Base-by-base conservation (phyloP, 2,329 filamentous ascomycete species). In the Byssochlamys sp. region DNA sequence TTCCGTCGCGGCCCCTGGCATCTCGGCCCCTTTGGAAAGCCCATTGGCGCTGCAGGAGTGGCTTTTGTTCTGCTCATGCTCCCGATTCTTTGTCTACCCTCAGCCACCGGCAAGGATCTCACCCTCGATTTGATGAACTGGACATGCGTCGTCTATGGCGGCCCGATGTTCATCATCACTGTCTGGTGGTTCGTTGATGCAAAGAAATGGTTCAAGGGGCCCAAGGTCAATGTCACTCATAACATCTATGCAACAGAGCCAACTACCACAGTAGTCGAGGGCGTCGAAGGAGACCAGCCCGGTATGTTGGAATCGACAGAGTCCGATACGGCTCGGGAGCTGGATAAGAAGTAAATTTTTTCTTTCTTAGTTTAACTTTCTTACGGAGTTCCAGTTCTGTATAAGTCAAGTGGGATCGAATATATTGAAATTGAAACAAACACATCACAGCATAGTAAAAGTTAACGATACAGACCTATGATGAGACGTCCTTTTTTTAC, bases 1-100 rank as follows among this genome's bases (percentile, higher is more conserved):
- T 89, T 89, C 70, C 80, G 84, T 12, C 78, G 79, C 2, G 86
- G 86, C 0, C 86, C 86, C 0, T 89, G 86, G 86, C 80, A 88
- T 68, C 72, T 89, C 12, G 86, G 86, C 11, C 76, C 75, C 19
- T 81, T 79, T 60, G 84, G 82, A 7, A 75, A 79, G 25, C 78
- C 79, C 0, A 80, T 85, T 55, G 86, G 86, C 14, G 71, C 73
- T 0, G 61, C 81, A 2, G 84, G 84, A 0, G 81, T 79, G 45
- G 67, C 69, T 0, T 89, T 88, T 67, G 83, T 87, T 1, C 60
- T 78, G 3, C 73, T 89, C 26, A 88, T 89, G 82, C 75, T 88
- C 54, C 86, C 86, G 0, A 83, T 88, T 48, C 74, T 89, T 51
- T 88, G 84, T 67, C 76, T 89, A 53, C 86, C 86, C 0, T 79